A percentile compares a stretch with the other conserved stretches of the same genome.
phyloP scores from a whole-genome alignment of 1,139 yeast genomes.

The Yamadazyma diddensiae region DNA sequence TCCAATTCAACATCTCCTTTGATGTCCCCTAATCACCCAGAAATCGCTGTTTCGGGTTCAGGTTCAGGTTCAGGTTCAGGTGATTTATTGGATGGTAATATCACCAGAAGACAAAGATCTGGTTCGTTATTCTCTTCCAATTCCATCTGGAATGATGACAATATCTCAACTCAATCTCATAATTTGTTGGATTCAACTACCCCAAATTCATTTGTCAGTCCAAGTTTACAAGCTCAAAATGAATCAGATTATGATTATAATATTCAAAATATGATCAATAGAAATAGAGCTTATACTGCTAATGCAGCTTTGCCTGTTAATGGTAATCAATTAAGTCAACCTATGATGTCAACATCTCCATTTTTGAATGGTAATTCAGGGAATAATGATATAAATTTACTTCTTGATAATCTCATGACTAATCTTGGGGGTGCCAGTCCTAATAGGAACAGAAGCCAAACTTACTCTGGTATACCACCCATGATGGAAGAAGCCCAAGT shows the following conservation, averaged over 20 bases:
- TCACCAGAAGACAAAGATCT: conserved; percentile 33
- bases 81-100: conserved; percentile 1
- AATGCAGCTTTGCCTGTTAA: conserved; percentile 31
- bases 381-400: conserved; percentile 26
- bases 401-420: conserved; percentile 34
- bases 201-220: conserved; percentile 27
- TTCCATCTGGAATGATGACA: conserved; percentile 50
- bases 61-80: neutral
- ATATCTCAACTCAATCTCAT: conserved; percentile 12
- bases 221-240: conserved; percentile 28
- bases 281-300: conserved; percentile 52
- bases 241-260: conserved; percentile 7
- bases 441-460: conserved; percentile 39
- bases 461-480: conserved; percentile 39
- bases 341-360: conserved; percentile 11
- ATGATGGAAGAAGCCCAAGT: conserved; percentile 17
- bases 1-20: conserved; percentile 14
- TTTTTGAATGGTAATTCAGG: conserved; percentile 14
- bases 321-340: neutral
- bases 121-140: conserved; percentile 45
- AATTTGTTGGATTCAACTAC: conserved; percentile 8
- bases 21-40: conserved; percentile 10
- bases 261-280: conserved; percentile 8
- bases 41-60: conserved; percentile 1
- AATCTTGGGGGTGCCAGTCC: conserved; percentile 12